phyloP scores from a whole-genome alignment of 106 monocot genomes.

The Acanthochlamys bracteata region DNA sequence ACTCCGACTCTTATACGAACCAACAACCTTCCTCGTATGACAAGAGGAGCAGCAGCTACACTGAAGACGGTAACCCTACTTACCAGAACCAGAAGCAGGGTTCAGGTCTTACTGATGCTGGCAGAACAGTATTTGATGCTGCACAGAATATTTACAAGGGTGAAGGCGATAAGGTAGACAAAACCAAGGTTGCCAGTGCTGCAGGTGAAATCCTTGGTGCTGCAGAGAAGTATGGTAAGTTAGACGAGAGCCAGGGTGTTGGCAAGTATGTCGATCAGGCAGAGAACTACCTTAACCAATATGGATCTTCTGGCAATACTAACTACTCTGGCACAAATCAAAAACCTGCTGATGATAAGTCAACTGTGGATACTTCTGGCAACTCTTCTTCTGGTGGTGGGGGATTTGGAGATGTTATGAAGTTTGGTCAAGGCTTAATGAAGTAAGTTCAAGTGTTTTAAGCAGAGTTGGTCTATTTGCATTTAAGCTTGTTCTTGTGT shows the following conservation, averaged over 20 bases:
- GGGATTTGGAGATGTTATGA: slow-evolving; percentile 13
- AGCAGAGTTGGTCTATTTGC: no score
- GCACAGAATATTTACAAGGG: slow-evolving; percentile 2
- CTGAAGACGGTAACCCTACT: not conserved
- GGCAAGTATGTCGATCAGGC: slow-evolving; percentile 32
- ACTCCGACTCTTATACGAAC: no score
- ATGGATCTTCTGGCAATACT: not conserved
- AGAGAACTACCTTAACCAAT: slow-evolving; percentile 24
- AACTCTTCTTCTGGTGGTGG: not conserved
- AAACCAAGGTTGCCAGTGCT: slow-evolving; percentile 18
- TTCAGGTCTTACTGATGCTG: slow-evolving; percentile 12
- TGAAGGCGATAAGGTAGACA: slow-evolving; percentile 20
- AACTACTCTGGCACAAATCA: not conserved
- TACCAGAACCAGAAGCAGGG: not conserved
- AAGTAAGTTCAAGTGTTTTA: not conserved
- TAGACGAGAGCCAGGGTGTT: slow-evolving; percentile 14
- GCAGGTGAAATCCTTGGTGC: slow-evolving; percentile 22
- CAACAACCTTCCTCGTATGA: no score
- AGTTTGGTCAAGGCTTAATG: slow-evolving; percentile 17
- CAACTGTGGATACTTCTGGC: not conserved
- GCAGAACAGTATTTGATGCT: slow-evolving; percentile 18
- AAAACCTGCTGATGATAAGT: not conserved
- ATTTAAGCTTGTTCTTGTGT: no score
- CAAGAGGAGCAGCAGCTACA: not conserved
- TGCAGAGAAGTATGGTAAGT: slow-evolving; percentile 16